phyloP scores from a whole-genome alignment of 768 basidiomycete species.

The Artomyces pyxidatus region DNA sequence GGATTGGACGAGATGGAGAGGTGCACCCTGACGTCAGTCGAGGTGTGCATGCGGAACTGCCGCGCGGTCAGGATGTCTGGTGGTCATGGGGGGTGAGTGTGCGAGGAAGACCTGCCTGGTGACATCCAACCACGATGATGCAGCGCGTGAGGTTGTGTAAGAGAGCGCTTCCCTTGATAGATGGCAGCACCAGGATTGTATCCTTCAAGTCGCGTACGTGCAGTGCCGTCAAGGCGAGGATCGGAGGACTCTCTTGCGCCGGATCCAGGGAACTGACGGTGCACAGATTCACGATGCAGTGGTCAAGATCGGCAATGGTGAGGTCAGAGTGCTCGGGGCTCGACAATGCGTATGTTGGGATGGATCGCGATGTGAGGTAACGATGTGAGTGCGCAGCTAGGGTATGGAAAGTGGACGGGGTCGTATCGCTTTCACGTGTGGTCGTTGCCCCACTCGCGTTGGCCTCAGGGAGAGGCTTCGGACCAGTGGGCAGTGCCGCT shows the following conservation, averaged over 20 bases:
- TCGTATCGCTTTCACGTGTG: too few relatives aligned
- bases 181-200: constrained; percentile 58
- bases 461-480: too few relatives aligned
- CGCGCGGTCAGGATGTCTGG: not conserved
- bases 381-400: constrained; percentile 37
- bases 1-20: constrained; percentile 64
- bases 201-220: constrained; percentile 56
- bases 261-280: constrained; percentile 21
- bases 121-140: constrained; percentile 63
- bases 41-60: constrained; percentile 89
- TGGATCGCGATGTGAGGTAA: constrained; percentile 39
- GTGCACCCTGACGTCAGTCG: constrained; percentile 54
- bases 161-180: constrained; percentile 62
- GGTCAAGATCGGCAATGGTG: constrained; percentile 55
- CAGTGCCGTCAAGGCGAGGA: constrained; percentile 41
- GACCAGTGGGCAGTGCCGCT: constrained; percentile 4
- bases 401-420: constrained; percentile 25
- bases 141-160: constrained; percentile 57
- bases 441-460: too few relatives aligned
- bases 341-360: constrained; percentile 19
- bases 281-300: constrained; percentile 63
- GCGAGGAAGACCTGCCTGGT: constrained; percentile 50
- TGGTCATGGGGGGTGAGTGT: not conserved
- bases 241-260: constrained; percentile 1
- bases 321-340: constrained; percentile 39